A percentile compares a stretch with the other conserved stretches of the same genome.
Evolutionary conservation across 805 yeast species (phyloP).

Genomic region (Candida argentea): DNA sequence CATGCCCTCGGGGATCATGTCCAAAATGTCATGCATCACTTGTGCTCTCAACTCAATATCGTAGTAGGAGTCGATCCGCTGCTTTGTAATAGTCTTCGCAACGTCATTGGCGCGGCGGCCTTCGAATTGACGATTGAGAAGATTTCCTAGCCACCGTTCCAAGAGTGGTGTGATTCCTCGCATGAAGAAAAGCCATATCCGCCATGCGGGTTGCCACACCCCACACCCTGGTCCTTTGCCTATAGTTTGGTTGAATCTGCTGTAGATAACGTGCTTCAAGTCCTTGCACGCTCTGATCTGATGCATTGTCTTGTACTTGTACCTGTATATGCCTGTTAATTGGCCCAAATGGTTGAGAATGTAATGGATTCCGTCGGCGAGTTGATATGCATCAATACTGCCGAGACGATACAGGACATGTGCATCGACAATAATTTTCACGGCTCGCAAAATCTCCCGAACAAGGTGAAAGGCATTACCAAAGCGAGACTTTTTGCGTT

Average conservation of each 20-base stretch:
- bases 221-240: slow-evolving; percentile 99
- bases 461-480: slow-evolving; percentile 94
- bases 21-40: slow-evolving; percentile 91
- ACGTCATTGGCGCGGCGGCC: slow-evolving; percentile 89
- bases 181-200: slow-evolving; percentile 88
- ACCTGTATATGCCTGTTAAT: slow-evolving; percentile 90
- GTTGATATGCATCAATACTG: slow-evolving; percentile 81
- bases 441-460: slow-evolving; percentile 77
- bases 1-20: slow-evolving; percentile 94
- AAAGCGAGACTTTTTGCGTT: slow-evolving; percentile 88
- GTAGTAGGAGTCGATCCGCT: slow-evolving; percentile 88
- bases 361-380: slow-evolving; percentile 91
- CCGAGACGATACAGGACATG: slow-evolving; percentile 90
- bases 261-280: slow-evolving; percentile 82
- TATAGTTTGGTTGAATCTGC: slow-evolving; percentile 71
- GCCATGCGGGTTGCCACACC: slow-evolving; percentile 99
- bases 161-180: slow-evolving; percentile 86
- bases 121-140: slow-evolving; percentile 87
- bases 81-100: slow-evolving; percentile 91
- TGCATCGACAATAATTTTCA: slow-evolving; percentile 82
- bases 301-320: slow-evolving; percentile 96
- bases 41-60: slow-evolving; percentile 90
- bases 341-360: slow-evolving; percentile 91
- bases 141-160: slow-evolving; percentile 91
- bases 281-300: slow-evolving; percentile 95